These are phyloP conservation scores for Rhodotorula sp. DNA, from an alignment of 1,284 basidiomycete genomes.

Conservation along the genomic window DNA sequence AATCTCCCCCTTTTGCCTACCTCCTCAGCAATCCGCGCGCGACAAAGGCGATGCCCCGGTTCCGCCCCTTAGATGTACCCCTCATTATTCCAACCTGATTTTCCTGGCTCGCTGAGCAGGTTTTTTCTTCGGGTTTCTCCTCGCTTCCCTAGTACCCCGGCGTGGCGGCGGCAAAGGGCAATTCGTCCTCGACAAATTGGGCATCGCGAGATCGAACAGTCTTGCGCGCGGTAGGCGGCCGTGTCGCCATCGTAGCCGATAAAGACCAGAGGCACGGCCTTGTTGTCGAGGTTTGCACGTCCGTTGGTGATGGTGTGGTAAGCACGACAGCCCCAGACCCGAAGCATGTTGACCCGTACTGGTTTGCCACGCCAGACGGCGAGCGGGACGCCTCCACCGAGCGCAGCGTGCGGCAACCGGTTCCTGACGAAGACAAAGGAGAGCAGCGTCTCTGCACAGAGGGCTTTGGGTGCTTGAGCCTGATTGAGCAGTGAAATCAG, in stretches of 20 bases:
- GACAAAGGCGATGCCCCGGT: too few relatives aligned
- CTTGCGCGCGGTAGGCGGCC: not conserved
- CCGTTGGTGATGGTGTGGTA: slow-evolving; percentile 48
- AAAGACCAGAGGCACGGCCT: too few relatives aligned
- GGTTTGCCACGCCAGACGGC: slow-evolving; percentile 38
- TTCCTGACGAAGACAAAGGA: slow-evolving; percentile 50
- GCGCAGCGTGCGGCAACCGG: slow-evolving; percentile 45
- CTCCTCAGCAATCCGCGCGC: too few relatives aligned
- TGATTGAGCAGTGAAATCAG: too few relatives aligned
- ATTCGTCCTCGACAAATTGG: not conserved
- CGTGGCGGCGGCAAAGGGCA: not conserved
- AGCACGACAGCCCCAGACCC: slow-evolving; percentile 49
- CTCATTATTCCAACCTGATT: too few relatives aligned
- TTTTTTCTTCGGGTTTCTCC: too few relatives aligned
- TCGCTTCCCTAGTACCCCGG: too few relatives aligned
- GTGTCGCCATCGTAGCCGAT: slow-evolving; percentile 8
- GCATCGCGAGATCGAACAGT: not conserved
- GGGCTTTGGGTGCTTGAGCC: too few relatives aligned
- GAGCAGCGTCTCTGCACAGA: slow-evolving; percentile 48
- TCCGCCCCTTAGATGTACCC: too few relatives aligned
- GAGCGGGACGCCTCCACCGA: slow-evolving; percentile 32
- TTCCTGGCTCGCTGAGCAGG: too few relatives aligned
- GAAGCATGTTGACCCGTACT: slow-evolving; percentile 47
- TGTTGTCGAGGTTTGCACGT: not conserved
- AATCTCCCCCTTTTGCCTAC: too few relatives aligned